Evolutionary conservation across 1,284 basidiomycete species (phyloP).

Genomic region (Naganishia sp.): DNA sequence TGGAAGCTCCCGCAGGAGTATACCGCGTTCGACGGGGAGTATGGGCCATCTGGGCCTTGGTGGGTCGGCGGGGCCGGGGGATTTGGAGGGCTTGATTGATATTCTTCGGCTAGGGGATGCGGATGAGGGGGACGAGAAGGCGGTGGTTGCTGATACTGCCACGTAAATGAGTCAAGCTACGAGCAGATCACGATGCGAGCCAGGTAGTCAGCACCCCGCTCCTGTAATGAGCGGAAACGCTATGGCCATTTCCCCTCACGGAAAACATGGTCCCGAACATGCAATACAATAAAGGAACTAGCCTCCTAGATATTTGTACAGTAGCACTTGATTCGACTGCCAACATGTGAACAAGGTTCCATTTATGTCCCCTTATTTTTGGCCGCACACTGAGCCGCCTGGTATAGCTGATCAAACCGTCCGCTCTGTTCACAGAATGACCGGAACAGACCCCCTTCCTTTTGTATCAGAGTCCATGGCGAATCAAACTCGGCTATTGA

Average conservation of each 20-base stretch:
- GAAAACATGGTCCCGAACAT: no score
- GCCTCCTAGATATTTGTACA: not conserved
- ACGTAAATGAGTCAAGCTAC: no score
- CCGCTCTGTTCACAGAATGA: slow-evolving; percentile 79
- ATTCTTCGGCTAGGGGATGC: slow-evolving; percentile 20
- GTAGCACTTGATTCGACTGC: not conserved
- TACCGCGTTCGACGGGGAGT: slow-evolving; percentile 11
- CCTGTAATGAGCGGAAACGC: no score
- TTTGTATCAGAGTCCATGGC: slow-evolving; percentile 71
- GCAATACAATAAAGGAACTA: no score
- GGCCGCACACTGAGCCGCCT: slow-evolving; percentile 57
- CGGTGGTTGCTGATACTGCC: not conserved
- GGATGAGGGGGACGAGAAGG: not conserved
- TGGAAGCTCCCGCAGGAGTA: slow-evolving; percentile 10
- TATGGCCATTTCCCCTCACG: no score
- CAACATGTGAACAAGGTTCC: not conserved
- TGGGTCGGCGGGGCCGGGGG: not conserved
- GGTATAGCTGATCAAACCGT: slow-evolving; percentile 62
- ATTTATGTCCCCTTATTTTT: slow-evolving; percentile 51
- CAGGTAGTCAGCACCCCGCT: no score
- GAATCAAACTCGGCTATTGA: slow-evolving; percentile 78
- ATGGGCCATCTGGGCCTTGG: not conserved
- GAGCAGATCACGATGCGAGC: no score
- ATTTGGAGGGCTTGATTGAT: slow-evolving; percentile 27
- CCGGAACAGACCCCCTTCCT: slow-evolving; percentile 48